A percentile compares a stretch with the other conserved stretches of the same genome.
Conservation (phyloP, 805 yeast species). For the Barnettozyma populi region DNA sequence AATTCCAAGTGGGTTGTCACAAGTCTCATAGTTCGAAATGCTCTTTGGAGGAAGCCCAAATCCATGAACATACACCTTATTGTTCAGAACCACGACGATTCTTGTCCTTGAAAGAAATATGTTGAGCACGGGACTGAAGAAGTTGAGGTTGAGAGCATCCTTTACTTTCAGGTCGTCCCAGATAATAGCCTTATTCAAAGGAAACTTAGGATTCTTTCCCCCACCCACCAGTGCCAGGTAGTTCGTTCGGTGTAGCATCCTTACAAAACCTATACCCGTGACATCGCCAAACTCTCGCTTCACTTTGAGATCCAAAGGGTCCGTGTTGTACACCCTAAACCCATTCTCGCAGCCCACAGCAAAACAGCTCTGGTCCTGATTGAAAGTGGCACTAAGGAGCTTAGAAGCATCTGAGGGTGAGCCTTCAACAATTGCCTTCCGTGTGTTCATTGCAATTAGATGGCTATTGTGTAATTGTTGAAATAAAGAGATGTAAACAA, state of each 20-base stretch:
- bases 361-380: constrained; percentile 89
- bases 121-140: constrained; percentile 67
- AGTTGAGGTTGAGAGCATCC: constrained; percentile 68
- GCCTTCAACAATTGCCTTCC: constrained; percentile 18
- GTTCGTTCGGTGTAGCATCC: constrained; percentile 88
- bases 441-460: constrained; percentile 19
- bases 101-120: constrained; percentile 71
- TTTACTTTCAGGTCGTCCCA: constrained; percentile 89
- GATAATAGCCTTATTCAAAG: constrained; percentile 72
- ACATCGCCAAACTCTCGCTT: constrained; percentile 42
- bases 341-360: constrained; percentile 79
- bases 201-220: constrained; percentile 71
- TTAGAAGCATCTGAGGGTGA: constrained; percentile 4
- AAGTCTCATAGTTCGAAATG: constrained; percentile 31
- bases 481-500: not conserved
- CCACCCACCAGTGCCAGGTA: constrained; percentile 90
- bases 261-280: constrained; percentile 65
- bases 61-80: constrained; percentile 68
- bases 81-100: constrained; percentile 65
- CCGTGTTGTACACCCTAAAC: constrained; percentile 78
- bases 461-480: not conserved
- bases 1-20: constrained; percentile 25
- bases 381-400: constrained; percentile 40
- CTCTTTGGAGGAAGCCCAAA: constrained; percentile 75
- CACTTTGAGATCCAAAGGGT: constrained; percentile 77